These are phyloP conservation scores for Coffea canephora DNA, from an alignment of 257 asterid species.

Conservation along the genomic window DNA sequence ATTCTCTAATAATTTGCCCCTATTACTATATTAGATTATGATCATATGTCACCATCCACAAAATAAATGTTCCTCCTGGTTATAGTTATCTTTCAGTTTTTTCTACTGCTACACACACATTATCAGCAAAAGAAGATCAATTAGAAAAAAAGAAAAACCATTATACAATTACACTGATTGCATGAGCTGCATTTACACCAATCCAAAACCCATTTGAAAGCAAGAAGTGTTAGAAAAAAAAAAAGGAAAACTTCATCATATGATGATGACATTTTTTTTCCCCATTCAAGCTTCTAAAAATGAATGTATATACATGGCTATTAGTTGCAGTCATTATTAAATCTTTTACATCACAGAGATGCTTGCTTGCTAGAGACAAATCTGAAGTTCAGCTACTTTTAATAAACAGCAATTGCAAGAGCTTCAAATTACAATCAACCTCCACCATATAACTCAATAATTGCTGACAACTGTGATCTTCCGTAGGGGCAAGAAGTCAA, in stretches of 20 bases:
- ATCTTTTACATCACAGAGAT: neutral
- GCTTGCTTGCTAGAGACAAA: neutral
- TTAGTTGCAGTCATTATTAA: neutral
- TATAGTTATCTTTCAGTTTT: too few species aligned
- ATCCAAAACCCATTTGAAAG: too few species aligned
- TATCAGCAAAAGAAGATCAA: neutral
- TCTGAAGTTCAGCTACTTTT: neutral
- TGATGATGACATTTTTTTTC: neutral
- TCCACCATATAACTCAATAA: neutral
- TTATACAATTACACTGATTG: too few species aligned
- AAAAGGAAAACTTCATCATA: neutral
- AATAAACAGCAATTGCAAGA: neutral
- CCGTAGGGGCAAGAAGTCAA: conserved; percentile 15
- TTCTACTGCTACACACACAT: too few species aligned
- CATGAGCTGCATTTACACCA: too few species aligned
- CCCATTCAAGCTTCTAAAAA: neutral
- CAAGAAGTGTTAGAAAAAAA: too few species aligned
- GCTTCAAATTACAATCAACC: neutral
- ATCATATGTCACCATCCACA: neutral
- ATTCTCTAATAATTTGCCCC: conserved; percentile 11
- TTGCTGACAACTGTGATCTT: conserved; percentile 12
- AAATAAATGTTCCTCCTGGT: neutral
- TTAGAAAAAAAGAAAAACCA: neutral
- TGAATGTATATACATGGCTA: too few species aligned
- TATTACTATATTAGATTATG: neutral